phyloP scores from a whole-genome alignment of 441 rosid species.

The Cnidoscolus chayamansa region DNA sequence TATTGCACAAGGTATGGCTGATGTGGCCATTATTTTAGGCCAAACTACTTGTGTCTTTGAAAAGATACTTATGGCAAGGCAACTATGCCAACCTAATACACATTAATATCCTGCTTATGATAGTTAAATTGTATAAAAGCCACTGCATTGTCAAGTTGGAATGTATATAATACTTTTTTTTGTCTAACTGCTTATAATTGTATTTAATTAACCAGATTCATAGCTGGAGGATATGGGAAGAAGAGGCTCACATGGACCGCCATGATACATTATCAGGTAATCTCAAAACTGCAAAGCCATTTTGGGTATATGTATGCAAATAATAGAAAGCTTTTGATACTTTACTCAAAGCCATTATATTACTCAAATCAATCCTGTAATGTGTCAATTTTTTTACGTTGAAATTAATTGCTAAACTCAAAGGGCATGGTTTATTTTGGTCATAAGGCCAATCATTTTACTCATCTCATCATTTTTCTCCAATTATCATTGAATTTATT shows the following conservation, averaged over 20 bases:
- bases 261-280: constrained; percentile 60
- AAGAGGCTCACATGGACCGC: constrained; percentile 64
- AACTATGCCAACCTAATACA: neutral
- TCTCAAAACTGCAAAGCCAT: constrained; percentile 16
- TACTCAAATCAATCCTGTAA: no score
- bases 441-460: neutral
- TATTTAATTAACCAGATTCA: constrained; percentile 53
- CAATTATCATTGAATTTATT: neutral
- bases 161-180: neutral
- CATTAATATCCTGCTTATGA: neutral
- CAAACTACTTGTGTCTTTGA: neutral
- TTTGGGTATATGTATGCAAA: constrained; percentile 1
- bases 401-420: no score
- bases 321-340: neutral
- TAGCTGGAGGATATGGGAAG: constrained; percentile 91
- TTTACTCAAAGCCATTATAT: neutral
- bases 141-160: constrained; percentile 1
- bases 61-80: neutral
- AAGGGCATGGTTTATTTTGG: no score
- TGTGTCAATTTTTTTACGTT: no score
- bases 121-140: neutral
- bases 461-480: neutral
- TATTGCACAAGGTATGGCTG: neutral
- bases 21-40: neutral
- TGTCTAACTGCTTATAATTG: constrained; percentile 17